Conservation (phyloP, 148 eudicot genomes). For the Camellia sinensis region DNA sequence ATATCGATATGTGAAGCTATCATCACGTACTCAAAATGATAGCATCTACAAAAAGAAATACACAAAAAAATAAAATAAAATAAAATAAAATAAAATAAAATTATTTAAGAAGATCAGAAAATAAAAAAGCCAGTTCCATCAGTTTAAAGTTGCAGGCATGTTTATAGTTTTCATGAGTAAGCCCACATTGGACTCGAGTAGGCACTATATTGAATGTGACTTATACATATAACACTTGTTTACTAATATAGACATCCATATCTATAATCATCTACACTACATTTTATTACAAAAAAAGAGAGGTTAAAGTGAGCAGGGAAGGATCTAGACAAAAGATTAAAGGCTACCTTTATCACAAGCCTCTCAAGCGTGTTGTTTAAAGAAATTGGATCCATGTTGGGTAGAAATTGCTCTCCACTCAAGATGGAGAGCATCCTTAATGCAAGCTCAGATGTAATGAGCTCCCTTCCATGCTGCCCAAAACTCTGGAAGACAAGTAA, state of each 20-base stretch:
- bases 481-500: constrained; percentile 99
- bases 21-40: no score
- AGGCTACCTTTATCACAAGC: constrained; percentile 79
- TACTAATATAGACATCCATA: not conserved
- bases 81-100: no score
- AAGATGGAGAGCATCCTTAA: constrained; percentile 74
- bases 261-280: not conserved
- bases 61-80: no score
- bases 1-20: no score
- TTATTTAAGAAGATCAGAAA: not conserved
- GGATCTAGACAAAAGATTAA: not conserved
- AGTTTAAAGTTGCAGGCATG: constrained; percentile 3
- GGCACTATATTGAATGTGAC: not conserved
- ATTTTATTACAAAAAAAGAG: not conserved
- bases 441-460: constrained; percentile 94
- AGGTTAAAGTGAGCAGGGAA: not conserved
- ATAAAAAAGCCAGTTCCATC: not conserved
- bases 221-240: not conserved
- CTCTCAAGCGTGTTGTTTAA: constrained; percentile 63
- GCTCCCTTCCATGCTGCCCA: constrained; percentile 99
- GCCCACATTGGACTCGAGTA: not conserved
- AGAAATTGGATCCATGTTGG: constrained; percentile 52
- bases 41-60: no score
- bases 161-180: no score
- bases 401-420: constrained; percentile 87